Conservation (phyloP, 1,284 basidiomycete species). For the Pyrrhoderma lamaoense region DNA sequence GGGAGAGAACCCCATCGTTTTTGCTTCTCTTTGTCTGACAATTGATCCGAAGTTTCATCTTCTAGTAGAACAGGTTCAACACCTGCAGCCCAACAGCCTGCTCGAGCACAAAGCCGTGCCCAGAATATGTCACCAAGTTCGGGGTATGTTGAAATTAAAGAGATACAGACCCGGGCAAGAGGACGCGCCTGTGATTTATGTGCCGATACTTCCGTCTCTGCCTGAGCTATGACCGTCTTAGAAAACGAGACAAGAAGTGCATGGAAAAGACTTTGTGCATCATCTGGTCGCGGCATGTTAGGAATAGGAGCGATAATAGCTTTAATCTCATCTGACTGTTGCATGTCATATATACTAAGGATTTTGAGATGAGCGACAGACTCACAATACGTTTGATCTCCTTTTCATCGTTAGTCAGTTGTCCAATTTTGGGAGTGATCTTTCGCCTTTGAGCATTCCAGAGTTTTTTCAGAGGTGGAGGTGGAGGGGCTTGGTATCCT, state of each 20-base stretch:
- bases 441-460: constrained; percentile 69
- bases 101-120: constrained; percentile 76
- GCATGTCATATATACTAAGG: constrained; percentile 7
- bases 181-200: constrained; percentile 83
- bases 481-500: constrained; percentile 11
- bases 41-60: constrained; percentile 8
- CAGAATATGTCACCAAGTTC: constrained; percentile 73
- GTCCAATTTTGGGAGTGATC: constrained; percentile 88
- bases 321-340: constrained; percentile 42
- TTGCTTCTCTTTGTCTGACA: constrained; percentile 42
- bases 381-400: constrained; percentile 71
- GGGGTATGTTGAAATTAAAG: constrained; percentile 54
- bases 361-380: constrained; percentile 15
- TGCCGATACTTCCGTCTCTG: constrained; percentile 90
- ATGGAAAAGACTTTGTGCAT: constrained; percentile 43
- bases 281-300: constrained; percentile 30
- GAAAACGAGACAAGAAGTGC: constrained; percentile 82
- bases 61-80: constrained; percentile 41
- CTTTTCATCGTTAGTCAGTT: constrained; percentile 74
- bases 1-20: constrained; percentile 68
- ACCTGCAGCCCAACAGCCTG: constrained; percentile 63
- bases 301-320: constrained; percentile 36
- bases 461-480: constrained; percentile 35
- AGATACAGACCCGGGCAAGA: constrained; percentile 69
- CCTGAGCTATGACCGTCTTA: constrained; percentile 87